Evolutionary conservation across 148 eudicot species (phyloP).

Genomic region (Dianthus caryophyllus): DNA sequence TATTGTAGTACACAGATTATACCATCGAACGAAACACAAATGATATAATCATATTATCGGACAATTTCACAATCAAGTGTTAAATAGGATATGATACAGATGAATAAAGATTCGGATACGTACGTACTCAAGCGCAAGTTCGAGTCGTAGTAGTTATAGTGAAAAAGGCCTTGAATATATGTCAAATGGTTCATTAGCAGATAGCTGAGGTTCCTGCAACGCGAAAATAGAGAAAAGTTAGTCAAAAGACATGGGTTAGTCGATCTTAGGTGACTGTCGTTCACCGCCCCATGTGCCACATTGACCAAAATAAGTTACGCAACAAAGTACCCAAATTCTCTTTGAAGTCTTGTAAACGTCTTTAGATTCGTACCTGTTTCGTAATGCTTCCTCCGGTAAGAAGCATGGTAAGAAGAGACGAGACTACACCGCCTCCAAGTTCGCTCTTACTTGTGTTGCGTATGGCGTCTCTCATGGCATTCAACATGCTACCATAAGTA

Average conservation of each 20-base stretch:
- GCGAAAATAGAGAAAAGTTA: not conserved
- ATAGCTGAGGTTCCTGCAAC: conserved; percentile 84
- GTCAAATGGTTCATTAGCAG: conserved; percentile 68
- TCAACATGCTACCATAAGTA: conserved; percentile 78
- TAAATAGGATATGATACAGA: not conserved
- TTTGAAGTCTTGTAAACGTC: no score
- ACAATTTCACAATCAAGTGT: conserved; percentile 1
- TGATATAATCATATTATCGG: not conserved
- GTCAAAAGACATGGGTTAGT: not conserved
- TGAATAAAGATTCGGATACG: not conserved
- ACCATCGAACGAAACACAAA: no score
- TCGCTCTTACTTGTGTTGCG: conserved; percentile 31
- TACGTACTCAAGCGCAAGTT: not conserved
- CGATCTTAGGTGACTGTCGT: not conserved
- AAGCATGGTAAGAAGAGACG: conserved; percentile 71
- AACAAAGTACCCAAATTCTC: no score
- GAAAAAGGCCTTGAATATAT: conserved; percentile 77
- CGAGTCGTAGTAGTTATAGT: conserved; percentile 26
- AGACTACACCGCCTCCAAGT: conserved; percentile 56
- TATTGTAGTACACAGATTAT: no score
- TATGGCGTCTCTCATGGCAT: conserved; percentile 71
- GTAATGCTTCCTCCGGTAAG: conserved; percentile 66
- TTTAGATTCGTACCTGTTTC: conserved; percentile 76
- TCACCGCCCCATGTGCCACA: not conserved
- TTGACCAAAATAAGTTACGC: no score